Conservation (phyloP, 2,329 filamentous ascomycete genomes). For the Shiraia bambusicola region DNA sequence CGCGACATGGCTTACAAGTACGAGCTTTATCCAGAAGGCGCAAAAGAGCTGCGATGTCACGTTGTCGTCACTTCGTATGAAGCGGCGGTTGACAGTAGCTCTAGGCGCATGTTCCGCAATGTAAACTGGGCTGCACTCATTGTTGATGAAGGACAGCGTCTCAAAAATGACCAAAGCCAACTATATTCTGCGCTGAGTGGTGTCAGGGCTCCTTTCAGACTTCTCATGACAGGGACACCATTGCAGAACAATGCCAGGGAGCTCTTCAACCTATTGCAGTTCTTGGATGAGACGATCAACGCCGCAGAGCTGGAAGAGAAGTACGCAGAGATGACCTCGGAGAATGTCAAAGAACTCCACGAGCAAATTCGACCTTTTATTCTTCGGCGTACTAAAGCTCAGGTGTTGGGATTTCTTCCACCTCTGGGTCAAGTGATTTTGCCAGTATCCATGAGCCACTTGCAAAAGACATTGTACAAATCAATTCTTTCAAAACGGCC, state of each 20-base stretch:
- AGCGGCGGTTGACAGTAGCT: slow-evolving; percentile 73
- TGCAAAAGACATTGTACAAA: slow-evolving; percentile 93
- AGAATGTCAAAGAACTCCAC: slow-evolving; percentile 80
- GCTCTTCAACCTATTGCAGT: slow-evolving; percentile 94
- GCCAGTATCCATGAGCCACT: slow-evolving; percentile 88
- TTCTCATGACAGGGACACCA: slow-evolving; percentile 85
- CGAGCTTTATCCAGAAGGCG: slow-evolving; percentile 74
- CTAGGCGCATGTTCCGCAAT: slow-evolving; percentile 64
- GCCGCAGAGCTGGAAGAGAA: slow-evolving; percentile 73
- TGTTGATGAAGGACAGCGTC: slow-evolving; percentile 90
- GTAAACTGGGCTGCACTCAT: slow-evolving; percentile 86
- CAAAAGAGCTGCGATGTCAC: slow-evolving; percentile 76
- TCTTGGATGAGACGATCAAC: slow-evolving; percentile 72
- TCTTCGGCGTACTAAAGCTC: slow-evolving; percentile 78
- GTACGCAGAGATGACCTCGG: slow-evolving; percentile 76
- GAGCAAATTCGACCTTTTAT: slow-evolving; percentile 75
- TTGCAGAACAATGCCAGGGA: slow-evolving; percentile 95
- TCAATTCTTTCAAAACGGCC: slow-evolving; percentile 91
- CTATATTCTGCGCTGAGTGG: slow-evolving; percentile 74
- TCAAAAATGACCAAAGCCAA: slow-evolving; percentile 88
- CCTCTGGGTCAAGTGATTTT: slow-evolving; percentile 94
- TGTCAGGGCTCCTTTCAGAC: slow-evolving; percentile 77
- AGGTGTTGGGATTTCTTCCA: slow-evolving; percentile 87
- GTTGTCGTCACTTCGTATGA: slow-evolving; percentile 96
- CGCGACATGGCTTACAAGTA: slow-evolving; percentile 76